phyloP scores from a whole-genome alignment of 1,284 basidiomycete genomes.

The Ganoderma sinense region DNA sequence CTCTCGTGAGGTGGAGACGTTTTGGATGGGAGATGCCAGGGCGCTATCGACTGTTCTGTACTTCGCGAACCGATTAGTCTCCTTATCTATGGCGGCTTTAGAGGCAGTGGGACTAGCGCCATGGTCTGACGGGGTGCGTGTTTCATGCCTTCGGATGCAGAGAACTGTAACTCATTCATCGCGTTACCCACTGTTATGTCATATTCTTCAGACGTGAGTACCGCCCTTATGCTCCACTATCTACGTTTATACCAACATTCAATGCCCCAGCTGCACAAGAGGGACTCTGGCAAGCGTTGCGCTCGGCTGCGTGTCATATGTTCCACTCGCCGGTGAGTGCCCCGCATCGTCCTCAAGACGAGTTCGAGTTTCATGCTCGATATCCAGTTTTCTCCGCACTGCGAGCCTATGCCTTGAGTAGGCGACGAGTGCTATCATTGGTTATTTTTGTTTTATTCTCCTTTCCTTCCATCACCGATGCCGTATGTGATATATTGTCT shows the following conservation, averaged over 20 bases:
- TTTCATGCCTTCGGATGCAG: not conserved
- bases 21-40: not conserved
- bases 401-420: not conserved
- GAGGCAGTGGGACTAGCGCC: not conserved
- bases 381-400: not conserved
- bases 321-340: not conserved
- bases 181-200: not conserved
- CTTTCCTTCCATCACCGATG: not conserved
- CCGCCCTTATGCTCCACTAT: not conserved
- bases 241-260: not conserved
- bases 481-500: not conserved
- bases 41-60: not conserved
- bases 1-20: not conserved
- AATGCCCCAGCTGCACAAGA: not conserved
- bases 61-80: not conserved
- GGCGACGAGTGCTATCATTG: not conserved
- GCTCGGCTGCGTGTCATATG: not conserved
- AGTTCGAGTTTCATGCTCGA: not conserved
- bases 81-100: not conserved
- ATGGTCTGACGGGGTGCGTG: not conserved
- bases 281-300: not conserved
- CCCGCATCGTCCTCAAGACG: not conserved
- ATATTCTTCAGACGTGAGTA: not conserved
- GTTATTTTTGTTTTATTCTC: not conserved
- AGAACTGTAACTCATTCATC: not conserved